Conservation (phyloP, 1,284 basidiomycete genomes). For the Termitomyces sp. region DNA sequence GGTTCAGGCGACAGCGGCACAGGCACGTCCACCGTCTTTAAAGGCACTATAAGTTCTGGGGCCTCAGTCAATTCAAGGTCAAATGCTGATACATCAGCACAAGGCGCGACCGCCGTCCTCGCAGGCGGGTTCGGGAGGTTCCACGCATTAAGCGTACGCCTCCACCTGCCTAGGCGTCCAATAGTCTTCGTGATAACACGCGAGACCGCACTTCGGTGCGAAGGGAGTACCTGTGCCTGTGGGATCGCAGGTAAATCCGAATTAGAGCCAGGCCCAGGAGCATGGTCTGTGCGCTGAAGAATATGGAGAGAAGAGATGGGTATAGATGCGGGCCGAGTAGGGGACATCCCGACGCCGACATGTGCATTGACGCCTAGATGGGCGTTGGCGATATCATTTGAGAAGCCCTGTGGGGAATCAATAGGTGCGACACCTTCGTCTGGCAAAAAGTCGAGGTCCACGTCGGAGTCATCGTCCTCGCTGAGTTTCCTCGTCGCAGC, state of each 20-base stretch:
- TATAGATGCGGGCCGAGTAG: conserved; percentile 39
- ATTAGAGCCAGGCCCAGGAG: conserved; percentile 27
- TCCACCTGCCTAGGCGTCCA: conserved; percentile 77
- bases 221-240: conserved; percentile 40
- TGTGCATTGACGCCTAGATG: conserved; percentile 35
- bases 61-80: conserved; percentile 58
- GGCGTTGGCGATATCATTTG: conserved; percentile 35
- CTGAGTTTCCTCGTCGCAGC: conserved; percentile 43
- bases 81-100: conserved; percentile 59
- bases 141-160: conserved; percentile 64
- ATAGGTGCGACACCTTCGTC: conserved; percentile 30
- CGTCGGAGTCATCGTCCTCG: conserved; percentile 60
- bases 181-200: conserved; percentile 78
- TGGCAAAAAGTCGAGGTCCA: conserved; percentile 68
- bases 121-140: conserved; percentile 12
- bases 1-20: conserved; percentile 3
- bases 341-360: conserved; percentile 28
- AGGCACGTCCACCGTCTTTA: conserved; percentile 9
- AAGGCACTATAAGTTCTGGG: conserved; percentile 44
- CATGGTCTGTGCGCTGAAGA: conserved; percentile 38
- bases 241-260: conserved; percentile 28
- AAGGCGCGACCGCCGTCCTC: conserved; percentile 36
- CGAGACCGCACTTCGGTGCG: conserved; percentile 63
- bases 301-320: conserved; percentile 43
- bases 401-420: conserved; percentile 23